These are phyloP conservation scores for Parastagonospora nodorum DNA, from an alignment of 2,329 filamentous ascomycete genomes.

Conservation along the genomic window DNA sequence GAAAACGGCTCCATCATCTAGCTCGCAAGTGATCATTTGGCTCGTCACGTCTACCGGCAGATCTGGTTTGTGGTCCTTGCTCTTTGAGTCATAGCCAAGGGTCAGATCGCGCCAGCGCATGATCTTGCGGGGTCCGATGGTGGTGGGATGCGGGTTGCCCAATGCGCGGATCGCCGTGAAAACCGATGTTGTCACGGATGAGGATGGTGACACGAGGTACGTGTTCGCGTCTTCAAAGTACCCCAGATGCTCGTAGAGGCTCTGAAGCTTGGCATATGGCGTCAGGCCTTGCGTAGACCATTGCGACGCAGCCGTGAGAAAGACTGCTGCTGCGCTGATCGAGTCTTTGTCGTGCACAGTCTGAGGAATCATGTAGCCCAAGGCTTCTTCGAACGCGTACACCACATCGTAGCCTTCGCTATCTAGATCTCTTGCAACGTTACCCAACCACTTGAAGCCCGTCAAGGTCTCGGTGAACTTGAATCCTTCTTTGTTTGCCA, in stretches of 20 bases:
- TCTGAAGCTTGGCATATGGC: conserved; percentile 61
- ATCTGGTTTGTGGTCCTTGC: conserved; percentile 56
- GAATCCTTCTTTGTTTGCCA: conserved; percentile 61
- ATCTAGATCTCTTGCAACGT: conserved; percentile 59
- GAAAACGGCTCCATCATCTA: conserved; percentile 61
- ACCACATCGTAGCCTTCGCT: conserved; percentile 55
- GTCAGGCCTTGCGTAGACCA: conserved; percentile 61
- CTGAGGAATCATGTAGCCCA: conserved; percentile 69
- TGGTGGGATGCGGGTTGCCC: conserved; percentile 49
- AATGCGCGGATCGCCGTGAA: conserved; percentile 60
- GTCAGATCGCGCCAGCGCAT: conserved; percentile 67
- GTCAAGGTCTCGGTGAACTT: conserved; percentile 66
- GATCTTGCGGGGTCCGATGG: conserved; percentile 59
- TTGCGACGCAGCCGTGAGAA: conserved; percentile 59
- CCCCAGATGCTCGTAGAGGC: conserved; percentile 62
- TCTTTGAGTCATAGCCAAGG: conserved; percentile 62
- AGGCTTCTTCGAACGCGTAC: conserved; percentile 68
- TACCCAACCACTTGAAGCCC: conserved; percentile 72
- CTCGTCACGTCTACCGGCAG: conserved; percentile 62
- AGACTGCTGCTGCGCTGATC: conserved; percentile 64
- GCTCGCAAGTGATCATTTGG: conserved; percentile 68
- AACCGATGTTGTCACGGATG: conserved; percentile 57
- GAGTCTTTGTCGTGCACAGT: conserved; percentile 70
- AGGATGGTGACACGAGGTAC: conserved; percentile 64
- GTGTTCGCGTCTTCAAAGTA: conserved; percentile 68